Evolutionary conservation across 192 early-diverging fungal genomes (phyloP).

Genomic region (Rhizophagus sp.): DNA sequence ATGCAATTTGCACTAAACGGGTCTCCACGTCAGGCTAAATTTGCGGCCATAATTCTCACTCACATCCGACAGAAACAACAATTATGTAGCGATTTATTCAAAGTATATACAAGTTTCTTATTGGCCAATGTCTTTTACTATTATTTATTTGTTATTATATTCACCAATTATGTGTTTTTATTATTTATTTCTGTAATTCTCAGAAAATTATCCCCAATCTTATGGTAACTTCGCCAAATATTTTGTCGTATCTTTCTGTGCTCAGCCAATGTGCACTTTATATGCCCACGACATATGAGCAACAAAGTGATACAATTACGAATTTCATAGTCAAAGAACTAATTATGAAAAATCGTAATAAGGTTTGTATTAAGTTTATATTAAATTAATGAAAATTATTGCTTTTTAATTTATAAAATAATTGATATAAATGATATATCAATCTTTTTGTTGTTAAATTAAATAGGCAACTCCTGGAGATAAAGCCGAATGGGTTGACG

Average conservation of each 20-base stretch:
- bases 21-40: constrained; percentile 61
- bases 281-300: constrained; percentile 55
- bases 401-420: too few relatives aligned
- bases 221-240: constrained; percentile 35
- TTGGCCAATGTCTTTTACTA: neutral
- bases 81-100: constrained; percentile 51
- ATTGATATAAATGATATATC: too few relatives aligned
- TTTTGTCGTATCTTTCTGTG: constrained; percentile 51
- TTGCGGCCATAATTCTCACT: constrained; percentile 71
- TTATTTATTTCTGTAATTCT: neutral
- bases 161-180: too few relatives aligned
- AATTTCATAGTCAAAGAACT: constrained; percentile 65
- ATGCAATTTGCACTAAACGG: constrained; percentile 55
- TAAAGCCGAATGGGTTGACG: constrained; percentile 68
- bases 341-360: constrained; percentile 44
- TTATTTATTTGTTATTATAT: too few relatives aligned
- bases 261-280: constrained; percentile 66
- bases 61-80: constrained; percentile 51
- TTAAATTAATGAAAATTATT: neutral
- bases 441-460: neutral
- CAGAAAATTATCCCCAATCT: constrained; percentile 33
- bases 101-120: constrained; percentile 37
- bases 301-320: constrained; percentile 46
- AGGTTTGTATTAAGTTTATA: constrained; percentile 29
- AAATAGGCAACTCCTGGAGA: constrained; percentile 19